A percentile compares a stretch with the other conserved stretches of the same genome.
Evolutionary conservation across 73 alveolate genomes (phyloP).

Genomic region (Tetrahymena elliotti): DNA sequence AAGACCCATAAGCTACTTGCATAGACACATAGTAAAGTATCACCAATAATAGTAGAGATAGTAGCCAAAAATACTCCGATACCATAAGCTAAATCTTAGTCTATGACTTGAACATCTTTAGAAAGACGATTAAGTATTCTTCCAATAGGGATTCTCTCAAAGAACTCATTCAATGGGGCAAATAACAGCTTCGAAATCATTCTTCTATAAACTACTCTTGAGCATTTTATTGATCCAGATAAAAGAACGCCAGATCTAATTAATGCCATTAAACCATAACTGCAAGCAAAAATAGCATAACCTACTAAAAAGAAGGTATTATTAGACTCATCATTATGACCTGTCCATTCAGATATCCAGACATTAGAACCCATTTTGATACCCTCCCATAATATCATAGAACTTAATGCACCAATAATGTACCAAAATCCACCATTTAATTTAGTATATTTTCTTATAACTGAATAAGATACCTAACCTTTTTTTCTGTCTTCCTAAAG

Average conservation of each 20-base stretch:
- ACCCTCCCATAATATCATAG: constrained; percentile 9
- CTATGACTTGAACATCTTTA: constrained; percentile 61
- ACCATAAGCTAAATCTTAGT: constrained; percentile 15
- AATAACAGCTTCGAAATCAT: constrained; percentile 40
- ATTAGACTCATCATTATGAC: not conserved
- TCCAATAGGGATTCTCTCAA: constrained; percentile 93
- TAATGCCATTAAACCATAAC: constrained; percentile 21
- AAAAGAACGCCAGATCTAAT: not conserved
- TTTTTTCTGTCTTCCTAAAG: constrained; percentile 42
- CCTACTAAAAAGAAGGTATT: not conserved
- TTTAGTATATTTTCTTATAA: constrained; percentile 20
- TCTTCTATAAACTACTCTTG: constrained; percentile 36
- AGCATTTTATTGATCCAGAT: not conserved
- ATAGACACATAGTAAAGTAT: constrained; percentile 2
- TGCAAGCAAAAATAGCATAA: constrained; percentile 7
- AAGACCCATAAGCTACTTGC: constrained; percentile 16
- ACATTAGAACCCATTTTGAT: constrained; percentile 17
- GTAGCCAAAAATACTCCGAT: constrained; percentile 1
- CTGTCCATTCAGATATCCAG: constrained; percentile 33
- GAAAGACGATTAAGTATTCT: constrained; percentile 85
- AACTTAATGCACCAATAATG: not conserved
- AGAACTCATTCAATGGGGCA: constrained; percentile 90
- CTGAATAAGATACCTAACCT: constrained; percentile 36
- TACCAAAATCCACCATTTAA: constrained; percentile 23
- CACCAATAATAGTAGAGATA: not conserved